Evolutionary conservation across 352 stramenopile species (phyloP).

Genomic region (Saprolegnia parasitica): DNA sequence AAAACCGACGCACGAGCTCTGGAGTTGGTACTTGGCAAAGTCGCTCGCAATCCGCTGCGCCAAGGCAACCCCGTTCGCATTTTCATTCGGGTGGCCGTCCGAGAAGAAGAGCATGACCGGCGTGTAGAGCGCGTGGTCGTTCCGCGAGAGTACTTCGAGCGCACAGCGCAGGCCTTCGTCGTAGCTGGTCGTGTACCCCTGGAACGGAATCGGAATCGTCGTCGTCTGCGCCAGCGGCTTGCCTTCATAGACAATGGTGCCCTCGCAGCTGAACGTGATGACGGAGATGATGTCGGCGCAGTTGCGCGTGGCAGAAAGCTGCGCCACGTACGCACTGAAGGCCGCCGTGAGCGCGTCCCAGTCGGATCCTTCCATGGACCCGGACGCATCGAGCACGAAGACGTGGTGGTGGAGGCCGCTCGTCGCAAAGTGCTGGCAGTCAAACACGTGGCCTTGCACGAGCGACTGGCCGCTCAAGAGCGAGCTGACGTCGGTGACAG

Average conservation of each 20-base stretch:
- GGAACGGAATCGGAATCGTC: slow-evolving; percentile 34
- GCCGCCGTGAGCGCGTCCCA: slow-evolving; percentile 57
- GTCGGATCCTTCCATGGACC: slow-evolving; percentile 58
- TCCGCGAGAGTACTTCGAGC: slow-evolving; percentile 65
- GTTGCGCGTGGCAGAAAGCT: slow-evolving; percentile 41
- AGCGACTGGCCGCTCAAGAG: slow-evolving; percentile 32
- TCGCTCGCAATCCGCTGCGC: slow-evolving; percentile 39
- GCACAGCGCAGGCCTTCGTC: slow-evolving; percentile 45
- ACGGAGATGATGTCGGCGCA: slow-evolving; percentile 62
- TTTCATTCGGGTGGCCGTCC: slow-evolving; percentile 54
- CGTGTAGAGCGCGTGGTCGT: slow-evolving; percentile 53
- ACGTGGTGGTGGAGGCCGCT: slow-evolving; percentile 64
- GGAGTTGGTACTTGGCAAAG: slow-evolving; percentile 57
- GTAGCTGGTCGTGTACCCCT: slow-evolving; percentile 50
- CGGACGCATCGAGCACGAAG: slow-evolving; percentile 72
- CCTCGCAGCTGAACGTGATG: slow-evolving; percentile 51
- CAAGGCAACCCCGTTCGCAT: slow-evolving; percentile 42
- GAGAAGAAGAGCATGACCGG: slow-evolving; percentile 76
- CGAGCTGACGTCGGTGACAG: background rate
- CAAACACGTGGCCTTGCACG: slow-evolving; percentile 63
- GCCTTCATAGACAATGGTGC: slow-evolving; percentile 49
- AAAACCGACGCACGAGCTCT: slow-evolving; percentile 67
- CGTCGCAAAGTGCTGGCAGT: slow-evolving; percentile 54
- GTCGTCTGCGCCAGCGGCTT: slow-evolving; percentile 46
- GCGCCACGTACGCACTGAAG: slow-evolving; percentile 56